These are phyloP conservation scores for Chenopodium album DNA, from an alignment of 148 eudicot species.

Conservation along the genomic window DNA sequence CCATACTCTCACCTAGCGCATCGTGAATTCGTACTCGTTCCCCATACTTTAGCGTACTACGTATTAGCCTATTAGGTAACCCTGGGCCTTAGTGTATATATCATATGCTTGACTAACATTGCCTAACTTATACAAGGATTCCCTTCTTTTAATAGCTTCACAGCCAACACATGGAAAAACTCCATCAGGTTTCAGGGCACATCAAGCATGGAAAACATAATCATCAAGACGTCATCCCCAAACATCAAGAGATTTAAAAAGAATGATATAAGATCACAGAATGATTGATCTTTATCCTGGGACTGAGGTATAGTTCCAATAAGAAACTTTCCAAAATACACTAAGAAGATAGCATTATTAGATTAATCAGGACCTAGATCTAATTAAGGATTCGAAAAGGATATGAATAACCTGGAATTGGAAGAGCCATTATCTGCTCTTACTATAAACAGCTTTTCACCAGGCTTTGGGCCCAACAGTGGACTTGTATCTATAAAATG, in stretches of 20 bases:
- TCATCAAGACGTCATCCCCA: not conserved
- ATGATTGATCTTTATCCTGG: not conserved
- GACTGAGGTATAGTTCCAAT: not conserved
- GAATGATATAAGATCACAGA: not conserved
- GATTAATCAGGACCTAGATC: too few relatives aligned
- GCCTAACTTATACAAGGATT: not conserved
- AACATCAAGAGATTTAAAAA: not conserved
- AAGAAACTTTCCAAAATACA: too few relatives aligned
- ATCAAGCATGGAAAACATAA: too few relatives aligned
- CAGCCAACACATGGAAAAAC: not conserved
- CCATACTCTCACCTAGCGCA: too few relatives aligned
- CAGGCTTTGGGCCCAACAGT: too few relatives aligned
- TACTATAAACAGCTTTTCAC: not conserved
- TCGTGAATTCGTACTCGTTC: too few relatives aligned
- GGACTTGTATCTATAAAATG: too few relatives aligned
- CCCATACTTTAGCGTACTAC: too few relatives aligned
- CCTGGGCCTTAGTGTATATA: too few relatives aligned
- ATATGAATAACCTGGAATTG: not conserved
- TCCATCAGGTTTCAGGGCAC: not conserved
- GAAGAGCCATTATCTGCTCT: not conserved
- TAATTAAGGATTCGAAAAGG: too few relatives aligned
- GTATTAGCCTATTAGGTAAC: too few relatives aligned
- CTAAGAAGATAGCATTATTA: too few relatives aligned
- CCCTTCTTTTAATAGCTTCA: not conserved
- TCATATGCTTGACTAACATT: not conserved